Percentiles rank a stretch among this genome's conserved stretches.
Evolutionary conservation across 2,329 filamentous ascomycete species (phyloP).

Genomic region (Endoconidiophora polonica): DNA sequence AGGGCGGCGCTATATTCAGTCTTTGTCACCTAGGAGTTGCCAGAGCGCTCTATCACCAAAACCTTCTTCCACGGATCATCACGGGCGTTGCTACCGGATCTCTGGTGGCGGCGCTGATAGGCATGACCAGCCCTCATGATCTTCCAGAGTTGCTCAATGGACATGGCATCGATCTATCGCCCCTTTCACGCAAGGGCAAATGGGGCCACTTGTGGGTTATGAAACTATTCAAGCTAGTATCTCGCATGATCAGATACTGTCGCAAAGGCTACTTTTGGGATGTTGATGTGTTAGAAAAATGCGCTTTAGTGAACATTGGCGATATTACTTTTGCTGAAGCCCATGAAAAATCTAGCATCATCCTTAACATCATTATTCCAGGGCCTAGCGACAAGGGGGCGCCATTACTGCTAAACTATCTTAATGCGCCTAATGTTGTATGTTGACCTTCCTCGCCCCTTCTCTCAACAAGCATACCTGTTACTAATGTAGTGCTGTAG

Average conservation of each 20-base stretch:
- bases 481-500: slow-evolving; percentile 22
- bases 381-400: slow-evolving; percentile 58
- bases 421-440: slow-evolving; percentile 85
- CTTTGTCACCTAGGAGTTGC: slow-evolving; percentile 82
- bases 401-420: slow-evolving; percentile 75
- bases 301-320: slow-evolving; percentile 69
- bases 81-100: slow-evolving; percentile 83
- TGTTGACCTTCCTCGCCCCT: slow-evolving; percentile 22
- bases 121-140: slow-evolving; percentile 75
- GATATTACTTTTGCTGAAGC: slow-evolving; percentile 89
- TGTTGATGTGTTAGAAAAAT: slow-evolving; percentile 63
- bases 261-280: slow-evolving; percentile 73
- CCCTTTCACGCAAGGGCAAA: slow-evolving; percentile 39
- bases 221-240: slow-evolving; percentile 34
- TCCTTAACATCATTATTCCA: slow-evolving; percentile 83
- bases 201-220: slow-evolving; percentile 8
- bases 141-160: slow-evolving; percentile 60
- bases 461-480: background rate
- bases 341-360: slow-evolving; percentile 65
- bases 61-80: slow-evolving; percentile 74
- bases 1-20: slow-evolving; percentile 83
- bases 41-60: slow-evolving; percentile 66
- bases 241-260: slow-evolving; percentile 52
- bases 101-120: slow-evolving; percentile 73
- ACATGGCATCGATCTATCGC: slow-evolving; percentile 65